phyloP scores from a whole-genome alignment of 2,329 filamentous ascomycete genomes.

The Zopfia rhizophila region DNA sequence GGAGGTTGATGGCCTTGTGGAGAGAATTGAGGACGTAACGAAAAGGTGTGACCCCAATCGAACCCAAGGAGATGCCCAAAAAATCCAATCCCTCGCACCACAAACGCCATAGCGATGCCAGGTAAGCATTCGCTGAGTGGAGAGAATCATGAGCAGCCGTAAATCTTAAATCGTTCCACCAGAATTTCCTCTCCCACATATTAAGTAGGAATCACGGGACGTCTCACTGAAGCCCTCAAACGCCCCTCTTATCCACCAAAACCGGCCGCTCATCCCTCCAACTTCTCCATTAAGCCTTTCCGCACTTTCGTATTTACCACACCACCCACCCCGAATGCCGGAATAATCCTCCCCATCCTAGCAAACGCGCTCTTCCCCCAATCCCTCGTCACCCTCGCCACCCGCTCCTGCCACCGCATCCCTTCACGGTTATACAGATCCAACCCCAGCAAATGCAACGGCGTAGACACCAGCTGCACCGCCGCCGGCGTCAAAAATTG shows the following conservation, averaged over 20 bases:
- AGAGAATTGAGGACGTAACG: too few species aligned
- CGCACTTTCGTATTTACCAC: slow-evolving; percentile 83
- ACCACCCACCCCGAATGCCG: slow-evolving; percentile 88
- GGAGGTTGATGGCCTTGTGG: too few species aligned
- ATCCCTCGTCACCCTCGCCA: slow-evolving; percentile 74
- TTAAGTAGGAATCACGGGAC: too few species aligned
- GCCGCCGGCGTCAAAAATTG: slow-evolving; percentile 84
- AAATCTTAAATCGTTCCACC: too few species aligned
- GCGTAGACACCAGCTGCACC: slow-evolving; percentile 82
- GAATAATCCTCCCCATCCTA: slow-evolving; percentile 84
- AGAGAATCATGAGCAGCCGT: too few species aligned
- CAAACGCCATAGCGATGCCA: too few species aligned
- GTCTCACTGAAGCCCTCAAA: too few species aligned
- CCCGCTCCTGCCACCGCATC: slow-evolving; percentile 68
- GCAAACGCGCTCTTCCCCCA: slow-evolving; percentile 80
- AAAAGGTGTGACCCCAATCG: too few species aligned
- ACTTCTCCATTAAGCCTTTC: slow-evolving; percentile 68
- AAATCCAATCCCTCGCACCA: too few species aligned
- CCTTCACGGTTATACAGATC: slow-evolving; percentile 82
- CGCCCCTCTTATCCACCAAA: slow-evolving; percentile 1
- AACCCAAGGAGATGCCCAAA: too few species aligned
- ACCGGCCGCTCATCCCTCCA: slow-evolving; percentile 27
- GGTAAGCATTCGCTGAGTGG: too few species aligned
- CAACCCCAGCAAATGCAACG: slow-evolving; percentile 83
- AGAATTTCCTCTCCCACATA: too few species aligned